Evolutionary conservation across 352 stramenopile genomes (phyloP), one percentile per base, ranked within the genome.

Genomic region (Phytophthora sojae): DNA sequence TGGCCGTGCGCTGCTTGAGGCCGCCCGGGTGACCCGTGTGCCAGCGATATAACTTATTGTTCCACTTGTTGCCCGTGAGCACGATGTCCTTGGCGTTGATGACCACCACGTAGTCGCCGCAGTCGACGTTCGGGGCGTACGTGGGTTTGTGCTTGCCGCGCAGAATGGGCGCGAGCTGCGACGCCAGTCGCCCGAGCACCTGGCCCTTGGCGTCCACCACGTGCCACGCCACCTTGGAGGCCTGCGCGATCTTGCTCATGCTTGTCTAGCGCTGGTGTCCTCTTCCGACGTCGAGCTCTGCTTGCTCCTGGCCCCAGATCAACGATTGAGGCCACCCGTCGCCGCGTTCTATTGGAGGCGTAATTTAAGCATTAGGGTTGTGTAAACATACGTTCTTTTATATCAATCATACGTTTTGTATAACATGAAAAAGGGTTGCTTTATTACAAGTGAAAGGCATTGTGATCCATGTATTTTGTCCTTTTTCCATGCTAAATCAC

Each of bases 81-180:
- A 98, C 88, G 56, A 99, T 92, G 80, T 98, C 78, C 73, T 98
- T 92, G 52, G 97, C 97, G 85, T 99, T 99, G 61, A 99, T 90
- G 49, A 99, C 95, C 29, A 99, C 97, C 9, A 99, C 94, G 74
- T 96, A 97, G 88, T 99, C 98, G 54, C 98, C 98, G 82, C 96
- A 99, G 85, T 99, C 97, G n/a, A 95, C 85, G 79, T 99, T 98
- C 11, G 97, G 98, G 53, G 91, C 88, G 83, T 98, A 99, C 57
- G 96, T 99, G 7, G 98, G 98, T 80, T 99, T 99, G 88, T 99
- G 97, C 81, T 99, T 99, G 57, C 98, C 98, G 59, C 90, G 95
- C 21, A 99, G 84, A 71, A 99, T 97, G 14, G 93, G 94, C 44
- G 97, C 94, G 45, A 99, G 93, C 73, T 98, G 94, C 57, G 91